Base-by-base conservation (phyloP, 2,329 filamentous ascomycete species). In the Botrytis sinoallii region DNA sequence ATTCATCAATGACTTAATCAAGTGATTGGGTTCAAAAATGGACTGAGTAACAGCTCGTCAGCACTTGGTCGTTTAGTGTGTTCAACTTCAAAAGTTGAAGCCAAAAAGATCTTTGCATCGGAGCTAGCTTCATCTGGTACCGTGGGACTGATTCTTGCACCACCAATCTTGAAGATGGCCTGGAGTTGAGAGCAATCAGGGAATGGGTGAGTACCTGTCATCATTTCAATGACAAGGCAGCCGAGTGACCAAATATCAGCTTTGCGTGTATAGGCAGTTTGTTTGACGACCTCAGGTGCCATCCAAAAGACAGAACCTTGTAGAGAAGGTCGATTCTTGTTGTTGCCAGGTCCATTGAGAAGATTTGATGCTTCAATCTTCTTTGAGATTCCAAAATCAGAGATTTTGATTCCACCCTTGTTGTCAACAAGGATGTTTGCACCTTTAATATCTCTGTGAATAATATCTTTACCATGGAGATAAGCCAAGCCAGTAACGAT, bases 291-390 rank as follows among this genome's bases (percentile, higher is more conserved):
- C 85, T 99, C 96, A 14, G 96, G 96, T 0, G 96, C 96, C 96
- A 99, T 99, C 96, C 96, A 99, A 85, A 98, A 99, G 70, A 99
- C 96, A 40, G 94, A 98, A 22, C 96, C 96, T 83, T 99, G 96
- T 5, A 99, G 88, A 1, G 95, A 98, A 4, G 90, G 90, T 8
- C 90, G 86, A 79, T 92, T 87, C 82, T 90, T 91, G 83, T 88
- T 90, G 83, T 90, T 91, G 80, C 87, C 88, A 80, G 86, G 91
- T 78, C 86, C 91, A 59, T 73, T 90, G 65, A 97, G 89, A 63
- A 98, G 89, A 75, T 95, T 96, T 73, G 93, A 92, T 22, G 94
- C 94, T 83, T 98, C 95, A 59, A 98, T 92, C 82, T 97, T 97
- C 87, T 99, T 99, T 75, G 93, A 97, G 81, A 99, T 98, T 81